phyloP scores from a whole-genome alignment of 306 rosid genomes.

The Dryas octopetala region DNA sequence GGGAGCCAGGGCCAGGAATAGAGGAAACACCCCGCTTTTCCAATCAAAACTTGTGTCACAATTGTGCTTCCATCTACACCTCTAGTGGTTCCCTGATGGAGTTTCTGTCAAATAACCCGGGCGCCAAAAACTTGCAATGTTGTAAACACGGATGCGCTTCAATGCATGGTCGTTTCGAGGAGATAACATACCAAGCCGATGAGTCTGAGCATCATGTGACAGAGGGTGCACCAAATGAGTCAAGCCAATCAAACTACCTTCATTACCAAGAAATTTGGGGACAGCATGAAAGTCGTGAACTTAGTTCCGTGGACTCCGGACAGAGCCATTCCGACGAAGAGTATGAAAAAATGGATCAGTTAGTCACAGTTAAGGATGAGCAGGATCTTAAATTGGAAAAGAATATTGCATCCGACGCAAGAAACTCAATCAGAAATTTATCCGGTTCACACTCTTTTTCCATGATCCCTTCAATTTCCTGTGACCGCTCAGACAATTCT shows the following conservation, averaged over 20 bases:
- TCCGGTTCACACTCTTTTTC: constrained; percentile 45
- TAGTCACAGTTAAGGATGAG: constrained; percentile 30
- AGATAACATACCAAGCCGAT: constrained; percentile 63
- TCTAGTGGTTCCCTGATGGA: constrained; percentile 50
- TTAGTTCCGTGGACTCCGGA: constrained; percentile 63
- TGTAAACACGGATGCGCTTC: constrained; percentile 61
- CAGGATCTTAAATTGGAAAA: constrained; percentile 33
- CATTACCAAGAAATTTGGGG: constrained; percentile 54
- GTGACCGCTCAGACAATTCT: constrained; percentile 32
- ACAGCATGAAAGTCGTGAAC: constrained; percentile 61
- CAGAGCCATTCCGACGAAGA: constrained; percentile 66
- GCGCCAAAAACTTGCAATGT: constrained; percentile 45
- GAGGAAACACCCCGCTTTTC: constrained; percentile 56
- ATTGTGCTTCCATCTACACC: constrained; percentile 58
- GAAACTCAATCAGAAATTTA: constrained; percentile 36
- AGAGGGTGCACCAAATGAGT: constrained; percentile 34
- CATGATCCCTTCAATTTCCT: constrained; percentile 28
- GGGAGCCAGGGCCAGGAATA: constrained; percentile 63
- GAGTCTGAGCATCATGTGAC: constrained; percentile 43
- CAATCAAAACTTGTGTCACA: constrained; percentile 50
- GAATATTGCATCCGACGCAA: constrained; percentile 9
- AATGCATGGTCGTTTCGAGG: constrained; percentile 86
- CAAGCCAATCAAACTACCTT: constrained; percentile 36
- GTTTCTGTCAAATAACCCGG: constrained; percentile 38
- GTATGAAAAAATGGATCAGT: constrained; percentile 44